Evolutionary conservation across 2,329 filamentous ascomycete genomes (phyloP).

Genomic region (Arthroderma sp.): DNA sequence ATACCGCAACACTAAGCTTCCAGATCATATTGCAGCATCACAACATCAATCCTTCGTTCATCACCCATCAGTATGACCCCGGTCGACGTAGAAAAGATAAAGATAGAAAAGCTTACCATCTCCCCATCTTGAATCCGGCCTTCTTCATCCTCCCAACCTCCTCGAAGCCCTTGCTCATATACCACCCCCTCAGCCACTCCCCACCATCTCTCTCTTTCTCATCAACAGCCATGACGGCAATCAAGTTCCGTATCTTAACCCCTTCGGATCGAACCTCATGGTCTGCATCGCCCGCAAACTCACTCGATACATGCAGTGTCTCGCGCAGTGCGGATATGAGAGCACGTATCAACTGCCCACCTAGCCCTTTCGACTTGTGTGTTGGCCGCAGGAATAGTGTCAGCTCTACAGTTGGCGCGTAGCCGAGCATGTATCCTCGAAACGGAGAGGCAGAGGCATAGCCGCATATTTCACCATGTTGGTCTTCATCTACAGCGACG

Average conservation of each 20-base stretch:
- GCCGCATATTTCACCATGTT: conserved; percentile 16
- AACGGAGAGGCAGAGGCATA: conserved; percentile 26
- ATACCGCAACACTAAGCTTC: too few species aligned
- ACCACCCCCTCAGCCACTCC: conserved; percentile 25
- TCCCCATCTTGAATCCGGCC: conserved; percentile 26
- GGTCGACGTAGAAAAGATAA: neutral
- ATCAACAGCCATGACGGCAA: conserved; percentile 29
- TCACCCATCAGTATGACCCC: neutral
- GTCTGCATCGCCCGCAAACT: conserved; percentile 11
- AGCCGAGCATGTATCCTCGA: conserved; percentile 23
- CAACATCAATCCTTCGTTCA: conserved; percentile 4
- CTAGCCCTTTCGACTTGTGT: conserved; percentile 20
- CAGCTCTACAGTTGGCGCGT: conserved; percentile 29
- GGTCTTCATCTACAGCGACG: conserved; percentile 19
- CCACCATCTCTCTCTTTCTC: conserved; percentile 19
- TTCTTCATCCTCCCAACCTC: conserved; percentile 26
- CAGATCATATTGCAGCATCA: neutral
- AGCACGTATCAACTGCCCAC: conserved; percentile 19
- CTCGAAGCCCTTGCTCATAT: conserved; percentile 26
- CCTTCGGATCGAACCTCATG: conserved; percentile 7
- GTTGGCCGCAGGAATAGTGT: conserved; percentile 27
- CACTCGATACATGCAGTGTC: conserved; percentile 12
- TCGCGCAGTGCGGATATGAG: conserved; percentile 18
- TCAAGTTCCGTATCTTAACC: conserved; percentile 18
- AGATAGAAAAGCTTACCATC: conserved; percentile 20